Conservation (phyloP, 2,329 filamentous ascomycete genomes). For the Apiospora malaysiana region DNA sequence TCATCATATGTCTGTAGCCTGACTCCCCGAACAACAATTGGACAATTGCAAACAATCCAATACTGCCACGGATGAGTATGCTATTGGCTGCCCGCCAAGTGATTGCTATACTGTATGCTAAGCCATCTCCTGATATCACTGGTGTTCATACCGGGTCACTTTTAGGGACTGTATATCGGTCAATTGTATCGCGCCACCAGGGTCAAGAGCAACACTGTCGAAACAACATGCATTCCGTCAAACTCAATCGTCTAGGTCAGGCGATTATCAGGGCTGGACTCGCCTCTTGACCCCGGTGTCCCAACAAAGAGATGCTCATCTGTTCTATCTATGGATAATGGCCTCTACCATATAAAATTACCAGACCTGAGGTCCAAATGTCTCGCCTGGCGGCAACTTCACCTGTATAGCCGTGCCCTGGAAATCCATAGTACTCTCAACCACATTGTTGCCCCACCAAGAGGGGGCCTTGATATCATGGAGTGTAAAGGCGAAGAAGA, state of each 20-base stretch:
- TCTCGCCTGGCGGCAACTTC: slow-evolving; percentile 57
- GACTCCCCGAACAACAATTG: background rate
- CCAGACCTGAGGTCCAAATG: slow-evolving; percentile 67
- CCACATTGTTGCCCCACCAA: slow-evolving; percentile 73
- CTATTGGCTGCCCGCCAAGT: background rate
- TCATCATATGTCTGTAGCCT: background rate
- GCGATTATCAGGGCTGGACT: background rate
- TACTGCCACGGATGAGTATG: background rate
- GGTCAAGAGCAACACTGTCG: background rate
- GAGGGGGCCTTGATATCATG: slow-evolving; percentile 64
- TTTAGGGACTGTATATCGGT: background rate
- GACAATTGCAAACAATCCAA: background rate
- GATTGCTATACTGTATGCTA: background rate
- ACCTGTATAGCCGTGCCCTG: slow-evolving; percentile 63
- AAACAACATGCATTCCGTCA: background rate
- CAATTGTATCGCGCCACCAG: background rate
- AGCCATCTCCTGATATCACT: background rate
- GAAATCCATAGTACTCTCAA: slow-evolving; percentile 66
- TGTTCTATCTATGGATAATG: background rate
- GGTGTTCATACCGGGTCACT: background rate
- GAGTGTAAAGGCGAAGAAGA: slow-evolving; percentile 73
- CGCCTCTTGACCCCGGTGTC: background rate
- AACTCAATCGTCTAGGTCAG: background rate
- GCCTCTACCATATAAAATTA: slow-evolving; percentile 31
- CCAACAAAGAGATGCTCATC: background rate